These are phyloP conservation scores for Globisporangium middletonii DNA, from an alignment of 352 stramenopile genomes.

Conservation along the genomic window DNA sequence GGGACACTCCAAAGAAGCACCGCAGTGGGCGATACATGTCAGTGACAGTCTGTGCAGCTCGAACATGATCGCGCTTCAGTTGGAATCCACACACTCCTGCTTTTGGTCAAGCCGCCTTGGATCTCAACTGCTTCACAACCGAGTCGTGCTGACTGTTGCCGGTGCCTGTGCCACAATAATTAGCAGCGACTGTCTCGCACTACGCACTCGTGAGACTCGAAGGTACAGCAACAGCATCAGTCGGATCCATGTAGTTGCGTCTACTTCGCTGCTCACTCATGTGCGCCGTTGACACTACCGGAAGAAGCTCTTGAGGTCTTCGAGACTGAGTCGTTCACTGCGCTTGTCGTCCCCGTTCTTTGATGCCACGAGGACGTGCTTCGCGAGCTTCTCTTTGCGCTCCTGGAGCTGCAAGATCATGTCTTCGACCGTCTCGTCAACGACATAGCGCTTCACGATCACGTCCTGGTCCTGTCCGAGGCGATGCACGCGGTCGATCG, in stretches of 20 bases:
- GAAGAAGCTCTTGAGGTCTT: slow-evolving; percentile 73
- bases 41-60: too few species aligned
- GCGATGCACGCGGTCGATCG: slow-evolving; percentile 90
- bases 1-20: too few species aligned
- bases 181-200: too few species aligned
- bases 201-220: neutral
- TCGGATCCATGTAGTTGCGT: too few species aligned
- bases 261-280: neutral
- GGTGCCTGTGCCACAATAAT: too few species aligned
- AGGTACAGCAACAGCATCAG: too few species aligned
- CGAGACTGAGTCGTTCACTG: slow-evolving; percentile 50
- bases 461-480: slow-evolving; percentile 84
- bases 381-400: slow-evolving; percentile 84
- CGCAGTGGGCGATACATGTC: too few species aligned
- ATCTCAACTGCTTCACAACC: too few species aligned
- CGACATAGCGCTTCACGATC: slow-evolving; percentile 86
- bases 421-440: slow-evolving; percentile 87
- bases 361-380: slow-evolving; percentile 70
- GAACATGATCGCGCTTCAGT: too few species aligned
- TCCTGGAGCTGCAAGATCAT: slow-evolving; percentile 89
- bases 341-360: slow-evolving; percentile 31
- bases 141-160: too few species aligned
- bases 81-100: too few species aligned
- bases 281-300: slow-evolving; percentile 10
- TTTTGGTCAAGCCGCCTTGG: too few species aligned